phyloP scores from a whole-genome alignment of 305 asterid genomes.

The Rubia peregrina region DNA sequence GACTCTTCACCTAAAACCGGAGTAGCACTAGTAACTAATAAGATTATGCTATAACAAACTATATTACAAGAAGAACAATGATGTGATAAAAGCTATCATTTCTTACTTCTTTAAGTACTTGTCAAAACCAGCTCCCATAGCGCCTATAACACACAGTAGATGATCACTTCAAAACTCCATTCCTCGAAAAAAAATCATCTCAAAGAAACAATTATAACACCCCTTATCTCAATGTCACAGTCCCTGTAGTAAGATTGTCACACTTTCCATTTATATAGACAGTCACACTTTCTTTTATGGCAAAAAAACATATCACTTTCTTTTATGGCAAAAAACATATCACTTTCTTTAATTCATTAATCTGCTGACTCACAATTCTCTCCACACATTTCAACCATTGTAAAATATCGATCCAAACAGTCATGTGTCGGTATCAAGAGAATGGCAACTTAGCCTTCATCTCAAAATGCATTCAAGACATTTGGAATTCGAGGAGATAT shows the following conservation, averaged over 20 bases:
- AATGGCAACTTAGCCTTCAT: too few relatives aligned
- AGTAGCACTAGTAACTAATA: not conserved
- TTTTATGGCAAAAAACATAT: too few relatives aligned
- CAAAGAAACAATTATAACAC: too few relatives aligned
- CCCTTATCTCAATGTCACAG: too few relatives aligned
- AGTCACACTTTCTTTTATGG: too few relatives aligned
- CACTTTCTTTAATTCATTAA: not conserved
- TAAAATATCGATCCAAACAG: not conserved
- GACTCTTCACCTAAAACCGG: not conserved
- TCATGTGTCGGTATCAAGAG: too few relatives aligned
- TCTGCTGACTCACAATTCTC: too few relatives aligned
- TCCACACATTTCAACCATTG: not conserved
- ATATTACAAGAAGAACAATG: not conserved
- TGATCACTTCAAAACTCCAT: not conserved
- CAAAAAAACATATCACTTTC: too few relatives aligned
- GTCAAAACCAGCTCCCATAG: constrained; percentile 55
- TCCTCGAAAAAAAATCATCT: not conserved
- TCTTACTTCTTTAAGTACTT: constrained; percentile 73
- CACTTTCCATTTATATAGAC: too few relatives aligned
- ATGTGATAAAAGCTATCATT: not conserved
- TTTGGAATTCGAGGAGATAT: too few relatives aligned
- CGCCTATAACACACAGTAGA: constrained; percentile 47
- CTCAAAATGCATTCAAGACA: too few relatives aligned
- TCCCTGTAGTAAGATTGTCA: too few relatives aligned
- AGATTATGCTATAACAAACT: not conserved